Conservation (phyloP, 768 basidiomycete genomes). For the Kwoniella mangroviensis region DNA sequence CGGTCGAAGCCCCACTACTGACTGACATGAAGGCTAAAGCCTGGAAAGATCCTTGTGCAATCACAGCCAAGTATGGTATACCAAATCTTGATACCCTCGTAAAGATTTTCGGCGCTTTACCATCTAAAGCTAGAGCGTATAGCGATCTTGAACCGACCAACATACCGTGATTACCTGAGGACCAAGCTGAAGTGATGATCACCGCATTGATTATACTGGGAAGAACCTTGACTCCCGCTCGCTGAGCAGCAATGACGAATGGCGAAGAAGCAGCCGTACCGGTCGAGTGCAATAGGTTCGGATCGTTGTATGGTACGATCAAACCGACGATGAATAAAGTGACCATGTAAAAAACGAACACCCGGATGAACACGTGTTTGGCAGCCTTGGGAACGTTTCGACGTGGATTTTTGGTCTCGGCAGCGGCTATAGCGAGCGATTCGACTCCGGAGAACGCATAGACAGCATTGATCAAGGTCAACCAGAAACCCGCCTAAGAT, state of each 20-base stretch:
- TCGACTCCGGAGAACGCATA: conserved; percentile 34
- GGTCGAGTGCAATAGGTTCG: background rate
- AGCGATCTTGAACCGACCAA: conserved; percentile 49
- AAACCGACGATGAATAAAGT: conserved; percentile 71
- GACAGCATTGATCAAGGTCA: conserved; percentile 30
- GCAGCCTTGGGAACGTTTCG: conserved; percentile 51
- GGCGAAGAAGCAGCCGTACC: conserved; percentile 50
- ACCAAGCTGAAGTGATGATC: conserved; percentile 48
- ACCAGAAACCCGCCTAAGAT: conserved; percentile 18
- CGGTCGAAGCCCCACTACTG: conserved; percentile 21
- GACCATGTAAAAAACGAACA: conserved; percentile 78
- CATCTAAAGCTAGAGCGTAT: conserved; percentile 52
- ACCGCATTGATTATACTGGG: conserved; percentile 51
- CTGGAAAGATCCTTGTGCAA: conserved; percentile 29
- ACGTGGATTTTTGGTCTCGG: conserved; percentile 47
- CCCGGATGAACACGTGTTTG: conserved; percentile 61
- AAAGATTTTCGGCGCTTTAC: conserved; percentile 51
- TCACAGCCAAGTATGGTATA: conserved; percentile 51
- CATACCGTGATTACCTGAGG: conserved; percentile 51
- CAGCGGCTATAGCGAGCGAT: conserved; percentile 30
- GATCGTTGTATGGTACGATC: conserved; percentile 70
- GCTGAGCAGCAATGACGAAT: conserved; percentile 36
- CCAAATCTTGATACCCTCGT: conserved; percentile 45
- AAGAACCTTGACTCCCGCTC: conserved; percentile 47
- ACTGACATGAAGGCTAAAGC: conserved; percentile 34